Evolutionary conservation across 345 rosid species (phyloP), one percentile per base, ranked within the genome.

Genomic region (Gynandropsis gynandra): DNA sequence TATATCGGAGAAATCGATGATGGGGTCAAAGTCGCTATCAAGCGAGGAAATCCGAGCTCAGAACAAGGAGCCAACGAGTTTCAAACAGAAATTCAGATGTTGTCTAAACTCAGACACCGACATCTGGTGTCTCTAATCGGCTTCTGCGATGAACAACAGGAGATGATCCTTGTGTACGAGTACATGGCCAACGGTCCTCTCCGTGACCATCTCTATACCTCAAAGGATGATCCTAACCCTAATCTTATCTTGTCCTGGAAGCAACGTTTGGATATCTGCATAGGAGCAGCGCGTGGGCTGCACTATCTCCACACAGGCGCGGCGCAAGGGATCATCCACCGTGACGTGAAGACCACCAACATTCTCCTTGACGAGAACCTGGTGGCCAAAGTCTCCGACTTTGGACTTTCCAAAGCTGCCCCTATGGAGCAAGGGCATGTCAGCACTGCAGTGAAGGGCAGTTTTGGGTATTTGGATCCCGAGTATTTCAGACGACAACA

Each of bases 121-220:
- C 97, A 89, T 38, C 80, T 89, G 0, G 95, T 85, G 6, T 79
- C 95, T 2, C 78, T 85, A 1, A 79, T 89, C 6, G 93, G 93
- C 20, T 85, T 85, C 65, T 85, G 87, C 12, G 87, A 89, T 8
- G 87, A 89, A 38, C 61, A 76, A 35, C 47, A 76, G 7, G 95
- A 88, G 69, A 88, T 88, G 97, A 85, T 85, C 45, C 85, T 88
- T n/a, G 95, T 82, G 3, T 88, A 88, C 10, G 89, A 82, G 70
- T 82, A 69, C 72, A 85, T 88, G 97, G 73, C 80, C 15, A 82
- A 88, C 19, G 95, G 97, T 9, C 93, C 95, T 0, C 56, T 82
- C 9, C 89, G 89, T 0, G 95, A 89, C 52, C 95, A 89, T 68
- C 58, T 89, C 33, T 82, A 89, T 37, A 87, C 89, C 31, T 66